phyloP scores from a whole-genome alignment of 768 basidiomycete species.

The Podaxis sp. region DNA sequence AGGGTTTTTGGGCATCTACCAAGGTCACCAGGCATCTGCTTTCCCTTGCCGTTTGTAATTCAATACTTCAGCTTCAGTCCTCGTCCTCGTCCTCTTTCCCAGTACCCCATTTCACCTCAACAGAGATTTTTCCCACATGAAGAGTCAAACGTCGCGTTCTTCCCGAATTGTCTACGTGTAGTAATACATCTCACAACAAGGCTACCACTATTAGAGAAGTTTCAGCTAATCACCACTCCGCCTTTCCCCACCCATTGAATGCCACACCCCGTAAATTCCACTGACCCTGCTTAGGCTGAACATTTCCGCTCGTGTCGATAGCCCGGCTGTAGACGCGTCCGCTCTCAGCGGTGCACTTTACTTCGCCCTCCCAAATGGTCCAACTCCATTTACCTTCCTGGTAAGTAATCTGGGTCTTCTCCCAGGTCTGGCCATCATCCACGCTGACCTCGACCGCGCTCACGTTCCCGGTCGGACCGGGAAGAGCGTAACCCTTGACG shows the following conservation, averaged over 20 bases:
- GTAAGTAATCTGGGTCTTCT: constrained; percentile 50
- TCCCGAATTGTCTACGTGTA: no score
- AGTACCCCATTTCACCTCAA: no score
- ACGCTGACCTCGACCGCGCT: constrained; percentile 48
- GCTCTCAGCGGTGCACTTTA: constrained; percentile 33
- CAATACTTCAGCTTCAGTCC: no score
- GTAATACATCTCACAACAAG: no score
- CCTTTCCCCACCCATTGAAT: constrained; percentile 51
- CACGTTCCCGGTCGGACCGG: constrained; percentile 45
- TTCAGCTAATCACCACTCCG: constrained; percentile 30
- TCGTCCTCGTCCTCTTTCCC: no score
- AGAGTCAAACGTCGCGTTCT: no score
- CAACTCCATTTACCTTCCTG: constrained; percentile 72
- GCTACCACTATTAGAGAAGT: neutral
- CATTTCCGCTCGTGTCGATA: constrained; percentile 44
- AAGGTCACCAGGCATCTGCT: no score
- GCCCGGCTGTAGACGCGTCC: constrained; percentile 53
- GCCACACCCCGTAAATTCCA: constrained; percentile 76
- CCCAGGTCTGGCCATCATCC: constrained; percentile 55
- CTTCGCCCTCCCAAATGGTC: constrained; percentile 63
- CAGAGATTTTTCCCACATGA: no score
- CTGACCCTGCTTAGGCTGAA: constrained; percentile 46
- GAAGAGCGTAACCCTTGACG: constrained; percentile 60
- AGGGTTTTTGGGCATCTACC: no score
- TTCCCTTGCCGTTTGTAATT: no score